A percentile compares a stretch with the other conserved stretches of the same genome.
phyloP scores from a whole-genome alignment of 2,329 filamentous ascomycete genomes.

The Fusarium musae region DNA sequence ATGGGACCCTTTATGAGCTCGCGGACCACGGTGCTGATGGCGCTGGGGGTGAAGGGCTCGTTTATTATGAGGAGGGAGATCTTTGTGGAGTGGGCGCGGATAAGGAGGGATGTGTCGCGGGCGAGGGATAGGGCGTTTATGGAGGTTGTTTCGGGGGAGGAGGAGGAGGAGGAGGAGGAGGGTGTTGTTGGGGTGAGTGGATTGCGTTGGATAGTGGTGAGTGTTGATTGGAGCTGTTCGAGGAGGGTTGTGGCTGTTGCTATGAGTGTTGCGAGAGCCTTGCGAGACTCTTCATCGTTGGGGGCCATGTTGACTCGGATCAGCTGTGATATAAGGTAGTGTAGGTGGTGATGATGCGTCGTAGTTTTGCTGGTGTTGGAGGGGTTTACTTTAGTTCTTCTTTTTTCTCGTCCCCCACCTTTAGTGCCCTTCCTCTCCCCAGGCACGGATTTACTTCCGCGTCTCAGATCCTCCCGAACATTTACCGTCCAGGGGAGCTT shows the following conservation, averaged over 20 bases:
- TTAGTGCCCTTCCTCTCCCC: conserved; percentile 21
- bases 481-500: conserved; percentile 38
- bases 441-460: conserved; percentile 20
- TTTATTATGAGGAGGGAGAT: conserved; percentile 88
- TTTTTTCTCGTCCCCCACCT: conserved; percentile 37
- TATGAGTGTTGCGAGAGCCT: conserved; percentile 53
- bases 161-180: not conserved
- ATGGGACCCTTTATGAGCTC: conserved; percentile 80
- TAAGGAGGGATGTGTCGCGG: conserved; percentile 75
- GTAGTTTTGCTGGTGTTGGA: conserved; percentile 36
- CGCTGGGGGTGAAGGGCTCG: conserved; percentile 84
- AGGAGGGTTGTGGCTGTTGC: conserved; percentile 53
- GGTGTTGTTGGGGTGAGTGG: conserved; percentile 20
- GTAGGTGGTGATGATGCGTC: not conserved
- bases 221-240: conserved; percentile 55
- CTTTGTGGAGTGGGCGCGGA: conserved; percentile 87
- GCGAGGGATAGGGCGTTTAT: conserved; percentile 74
- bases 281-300: conserved; percentile 45
- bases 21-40: conserved; percentile 75
- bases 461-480: conserved; percentile 16
- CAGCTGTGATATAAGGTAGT: not conserved
- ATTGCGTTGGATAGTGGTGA: conserved; percentile 53
- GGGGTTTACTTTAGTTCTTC: conserved; percentile 28
- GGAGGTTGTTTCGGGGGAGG: conserved; percentile 32
- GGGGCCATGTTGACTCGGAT: conserved; percentile 36